phyloP scores from a whole-genome alignment of 2,329 filamentous ascomycete species.

The Clonostachys rosea region DNA sequence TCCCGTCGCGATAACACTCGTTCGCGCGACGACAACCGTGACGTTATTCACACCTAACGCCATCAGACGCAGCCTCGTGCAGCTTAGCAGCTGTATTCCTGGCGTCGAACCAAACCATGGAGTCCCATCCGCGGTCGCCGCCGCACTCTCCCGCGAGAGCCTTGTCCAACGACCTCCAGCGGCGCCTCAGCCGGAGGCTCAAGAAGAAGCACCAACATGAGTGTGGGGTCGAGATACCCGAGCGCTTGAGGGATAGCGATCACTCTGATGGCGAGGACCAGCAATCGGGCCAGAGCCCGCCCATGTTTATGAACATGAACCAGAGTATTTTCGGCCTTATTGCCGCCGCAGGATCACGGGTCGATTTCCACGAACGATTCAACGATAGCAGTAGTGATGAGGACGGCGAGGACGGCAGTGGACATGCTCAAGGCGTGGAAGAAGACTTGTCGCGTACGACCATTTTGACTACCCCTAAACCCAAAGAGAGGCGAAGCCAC shows the following conservation, averaged over 20 bases:
- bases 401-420: conserved; percentile 41
- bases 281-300: conserved; percentile 32
- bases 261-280: conserved; percentile 43
- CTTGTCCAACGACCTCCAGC: conserved; percentile 14
- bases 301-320: conserved; percentile 72
- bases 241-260: conserved; percentile 44
- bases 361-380: conserved; percentile 78
- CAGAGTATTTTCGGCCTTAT: conserved; percentile 94
- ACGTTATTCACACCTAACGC: neutral
- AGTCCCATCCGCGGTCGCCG: no score
- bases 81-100: neutral
- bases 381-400: conserved; percentile 78
- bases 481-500: conserved; percentile 28
- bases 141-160: no score
- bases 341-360: conserved; percentile 76
- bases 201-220: conserved; percentile 30
- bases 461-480: conserved; percentile 25
- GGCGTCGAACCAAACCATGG: neutral
- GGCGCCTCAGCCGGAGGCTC: conserved; percentile 32
- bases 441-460: conserved; percentile 34
- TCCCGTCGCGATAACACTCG: no score
- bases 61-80: neutral
- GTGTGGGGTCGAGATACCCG: conserved; percentile 42
- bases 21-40: no score
- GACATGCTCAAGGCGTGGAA: neutral